Conservation (phyloP, 352 stramenopile genomes). For the Pythium dissimile region DNA sequence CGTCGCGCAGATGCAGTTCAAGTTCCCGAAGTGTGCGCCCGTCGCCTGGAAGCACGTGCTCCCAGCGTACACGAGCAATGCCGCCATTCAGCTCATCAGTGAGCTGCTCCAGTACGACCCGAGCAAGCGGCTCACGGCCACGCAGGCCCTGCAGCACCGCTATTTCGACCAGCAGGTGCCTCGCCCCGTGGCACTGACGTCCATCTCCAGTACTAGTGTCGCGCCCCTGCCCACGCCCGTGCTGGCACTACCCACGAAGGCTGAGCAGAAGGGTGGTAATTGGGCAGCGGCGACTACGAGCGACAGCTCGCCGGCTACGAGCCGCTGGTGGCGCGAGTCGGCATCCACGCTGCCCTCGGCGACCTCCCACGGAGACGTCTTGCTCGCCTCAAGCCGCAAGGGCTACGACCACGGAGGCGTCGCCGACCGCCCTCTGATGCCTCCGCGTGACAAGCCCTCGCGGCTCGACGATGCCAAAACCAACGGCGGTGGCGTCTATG, state of each 20-base stretch:
- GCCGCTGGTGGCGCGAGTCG: conserved; percentile 20
- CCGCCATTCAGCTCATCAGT: conserved; percentile 80
- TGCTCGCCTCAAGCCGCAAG: conserved; percentile 16
- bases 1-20: conserved; percentile 89
- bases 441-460: neutral
- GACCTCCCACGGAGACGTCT: conserved; percentile 4
- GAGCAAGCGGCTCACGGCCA: conserved; percentile 77
- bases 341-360: conserved; percentile 4
- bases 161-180: conserved; percentile 83
- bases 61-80: conserved; percentile 56
- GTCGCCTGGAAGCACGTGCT: conserved; percentile 69
- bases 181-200: conserved; percentile 32
- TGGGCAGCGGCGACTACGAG: neutral
- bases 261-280: conserved; percentile 25
- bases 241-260: conserved; percentile 23
- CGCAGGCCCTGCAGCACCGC: conserved; percentile 91
- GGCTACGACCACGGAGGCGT: neutral
- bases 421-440: neutral
- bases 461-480: conserved; percentile 19
- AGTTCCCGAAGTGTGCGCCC: conserved; percentile 86
- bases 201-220: no score
- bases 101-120: conserved; percentile 93
- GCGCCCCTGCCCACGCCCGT: neutral
- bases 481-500: no score
- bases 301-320: neutral